Evolutionary conservation across 2,329 filamentous ascomycete genomes (phyloP), one percentile per base, ranked within the genome.

Genomic region (Talaromyces sp.): DNA sequence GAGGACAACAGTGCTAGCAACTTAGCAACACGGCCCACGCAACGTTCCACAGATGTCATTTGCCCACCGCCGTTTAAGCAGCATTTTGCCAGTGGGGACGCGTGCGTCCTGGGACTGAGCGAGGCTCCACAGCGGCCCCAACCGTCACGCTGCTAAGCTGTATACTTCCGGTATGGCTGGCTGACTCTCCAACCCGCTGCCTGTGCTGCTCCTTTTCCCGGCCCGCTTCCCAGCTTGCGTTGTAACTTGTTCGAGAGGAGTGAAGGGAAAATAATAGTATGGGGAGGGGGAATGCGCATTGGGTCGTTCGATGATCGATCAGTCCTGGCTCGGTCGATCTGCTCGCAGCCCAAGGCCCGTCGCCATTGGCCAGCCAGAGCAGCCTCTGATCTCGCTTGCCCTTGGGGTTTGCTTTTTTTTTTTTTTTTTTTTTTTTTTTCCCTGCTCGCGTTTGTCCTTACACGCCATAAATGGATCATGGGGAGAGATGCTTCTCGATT

Each of bases 111-210:
- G 39, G 15, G 13, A 15, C 39, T 9, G 13, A n/a, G 39, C 8
- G 42, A 13, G 15, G 15, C 15, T 30, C 49, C 49, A 52, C 49
- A 5, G 15, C 49, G 49, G 49, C 49, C 49, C 49, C 49, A 52
- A 52, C 49, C 49, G 49, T 30, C 25, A 4, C 2, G 19, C 42
- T 47, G 42, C 39, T 47, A 47, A 22, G n/a, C 15, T 52, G 49
- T 52, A 17, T 30, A 52, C 22, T 17, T 52, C 49, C 49, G 10
- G 28, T 51, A 58, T 58, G 56, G 56, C 56, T 58, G 56, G 56
- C 56, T 58, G 56, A 58, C 55, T 5, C 10, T 15, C 55, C 13
- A 25, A 17, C 25, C 27, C 55, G 17, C 1, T 30, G 28, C 28
- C 28, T 30, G 28, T 30, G 28, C 28, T 30, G 27, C 54, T 59